Base-by-base conservation (phyloP, 495 filamentous ascomycete species). In the Parmelia sp. region DNA sequence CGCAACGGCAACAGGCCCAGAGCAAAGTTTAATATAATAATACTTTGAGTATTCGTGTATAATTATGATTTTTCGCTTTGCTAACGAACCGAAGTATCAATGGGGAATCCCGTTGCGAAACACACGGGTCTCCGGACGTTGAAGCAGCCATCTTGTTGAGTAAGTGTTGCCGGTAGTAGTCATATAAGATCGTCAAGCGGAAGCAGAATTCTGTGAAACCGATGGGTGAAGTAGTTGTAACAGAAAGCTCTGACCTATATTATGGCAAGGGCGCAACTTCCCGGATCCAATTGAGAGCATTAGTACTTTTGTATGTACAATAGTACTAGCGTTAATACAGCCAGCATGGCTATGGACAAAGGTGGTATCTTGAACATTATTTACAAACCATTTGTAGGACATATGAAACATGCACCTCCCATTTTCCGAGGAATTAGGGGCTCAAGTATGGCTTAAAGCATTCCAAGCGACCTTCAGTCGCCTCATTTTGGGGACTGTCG, bases 401-500 rank as follows among this genome's bases (percentile, higher is more conserved):
- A 27, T 23, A 23, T 4, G 57, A 25, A 51, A 51, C 19, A 44
- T n/a, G 21, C 10, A 11, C 19, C 42, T 21, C 11, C 17, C 4
- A 8, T 44, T 25, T 36, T 37, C 31, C 15, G 5, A 27, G 5
- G 61, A 3, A 17, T 57, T 31, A 29, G n/a, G 33, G n/a, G 15
- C 27, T 62, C 45, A 64, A n/a, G 42, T 51, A 47, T 63, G 53
- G 25, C 47, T 73, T 70, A 85, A 71, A n/a, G 77, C 77, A 58
- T 72, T 75, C 82, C 83, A 86, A 21, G 79, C 82, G 57, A 85
- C 82, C 69, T 66, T 73, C 47, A 86, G 36, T 59, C 85, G 76
- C 66, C 81, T 79, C 55, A 69, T 65, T 57, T 72, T 80, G 44
- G 85, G 80, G 25, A 88, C 85, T 23, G 84, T 86, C 23, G 84